Evolutionary conservation across 1,284 basidiomycete species (phyloP), one percentile per base, ranked within the genome.

Genomic region (Sanghuangporus baumii): DNA sequence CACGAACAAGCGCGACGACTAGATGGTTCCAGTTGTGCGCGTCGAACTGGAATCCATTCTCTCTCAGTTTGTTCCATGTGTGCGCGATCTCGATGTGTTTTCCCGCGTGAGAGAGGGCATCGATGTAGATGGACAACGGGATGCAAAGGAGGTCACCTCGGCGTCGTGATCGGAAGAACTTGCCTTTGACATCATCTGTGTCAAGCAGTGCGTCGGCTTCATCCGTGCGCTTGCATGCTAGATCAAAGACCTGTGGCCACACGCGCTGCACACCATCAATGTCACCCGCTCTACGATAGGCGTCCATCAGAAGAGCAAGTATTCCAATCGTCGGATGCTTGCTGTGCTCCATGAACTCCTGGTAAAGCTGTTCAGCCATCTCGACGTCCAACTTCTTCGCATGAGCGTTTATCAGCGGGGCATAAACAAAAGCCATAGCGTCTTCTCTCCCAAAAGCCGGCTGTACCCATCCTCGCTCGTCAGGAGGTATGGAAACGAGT

Each of bases 11-110:
- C 12, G 89, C 90, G 3, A 88, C 78, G 26, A 81, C 83, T 26
- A 96, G 80, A 69, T 93, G 87, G 71, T 98, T 98, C 91, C 94
- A 99, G 74, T 98, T 98, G 69, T 91, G 87, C 11, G 91, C 83
- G 71, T 98, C 94, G 71, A 96, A 94, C 2, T 81, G 81, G 68
- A 96, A 91, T 1, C 93, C 93, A n/a, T 80, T 74, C 6, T 75
- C 67, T 65, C 84, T 81, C 55, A 93, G 82, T 36, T 77, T 71
- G 16, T 78, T 74, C 96, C 96, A 98, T 0, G 83, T 77, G 11
- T 74, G 71, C 18, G 87, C 83, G 46, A 97, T 82, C 61, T 88
- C 82, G 7, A 72, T 66, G 69, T 93, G 87, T 43, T 76, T 73
- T 1, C 88, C 89, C 0, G 82, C 83, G 1, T 78, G 75, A 2